Evolutionary conservation across 192 early-diverging fungal genomes (phyloP), one percentile per base, ranked within the genome.

Genomic region (Rhizophagus clarus): DNA sequence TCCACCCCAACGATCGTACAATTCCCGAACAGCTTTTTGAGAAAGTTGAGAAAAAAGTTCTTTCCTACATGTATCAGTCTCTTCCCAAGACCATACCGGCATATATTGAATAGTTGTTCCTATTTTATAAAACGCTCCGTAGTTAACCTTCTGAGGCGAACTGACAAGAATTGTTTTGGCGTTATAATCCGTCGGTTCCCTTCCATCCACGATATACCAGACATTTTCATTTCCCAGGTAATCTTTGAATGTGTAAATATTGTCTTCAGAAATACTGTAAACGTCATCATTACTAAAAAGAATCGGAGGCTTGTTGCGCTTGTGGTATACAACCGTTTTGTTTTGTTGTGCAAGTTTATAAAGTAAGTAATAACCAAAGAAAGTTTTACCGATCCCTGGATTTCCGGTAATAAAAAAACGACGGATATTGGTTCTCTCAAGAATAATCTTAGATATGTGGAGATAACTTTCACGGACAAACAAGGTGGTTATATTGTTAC

Each of bases 391-490:
- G 8, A 40, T 40, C 40, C 40, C 34, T 37, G 40, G 7, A 63
- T 61, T 75, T 31, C 56, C 56, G 5, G 60, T 61, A 62, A 75
- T 76, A 63, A 7, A 31, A 26, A 26, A 76, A 63, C 31, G 34
- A 45, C 20, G 31, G 34, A 34, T 11, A 12, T 1, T 37, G n/a
- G 15, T 4, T 32, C 32, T 76, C 8, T 76, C 31, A 61, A 75
- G 28, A 34, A 76, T 62, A 62, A 61, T 76, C 60, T 61, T 76
- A 62, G 7, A 76, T 11, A 76, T 29, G n/a, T 76, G 60, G 31
- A 22, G 34, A 34, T 76, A 76, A 76, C 32, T 20, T 76, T 76
- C 31, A 76, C 61, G 60, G 31, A 76, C n/a, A 15, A 76, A 76
- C 40, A 40, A 9, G 40, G 40, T 40, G 40, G 40, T 40, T 40